A percentile compares a stretch with the other conserved stretches of the same genome.
These are phyloP conservation scores for Globisporangium viniferum DNA, from an alignment of 352 stramenopile genomes.

Conservation along the genomic window DNA sequence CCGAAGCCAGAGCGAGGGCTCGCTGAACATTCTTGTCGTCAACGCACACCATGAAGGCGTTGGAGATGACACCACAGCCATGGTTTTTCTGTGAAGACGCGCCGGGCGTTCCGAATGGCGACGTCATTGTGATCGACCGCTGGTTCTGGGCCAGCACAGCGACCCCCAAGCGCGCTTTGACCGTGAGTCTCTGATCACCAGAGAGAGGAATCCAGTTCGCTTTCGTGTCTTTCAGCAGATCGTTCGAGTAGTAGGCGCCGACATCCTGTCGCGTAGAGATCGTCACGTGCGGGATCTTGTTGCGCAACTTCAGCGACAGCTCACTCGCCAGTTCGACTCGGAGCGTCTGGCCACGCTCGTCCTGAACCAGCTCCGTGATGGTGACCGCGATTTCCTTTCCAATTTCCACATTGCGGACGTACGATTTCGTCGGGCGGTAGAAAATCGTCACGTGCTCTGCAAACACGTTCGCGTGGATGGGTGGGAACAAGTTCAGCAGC, in stretches of 20 bases:
- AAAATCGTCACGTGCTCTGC: conserved; percentile 69
- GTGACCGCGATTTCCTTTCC: conserved; percentile 33
- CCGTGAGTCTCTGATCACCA: conserved; percentile 11
- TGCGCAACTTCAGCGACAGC: conserved; percentile 36
- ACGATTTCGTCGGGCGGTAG: conserved; percentile 55
- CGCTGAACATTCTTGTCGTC: conserved; percentile 21
- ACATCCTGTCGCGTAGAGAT: conserved; percentile 46
- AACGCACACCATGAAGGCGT: conserved; percentile 32
- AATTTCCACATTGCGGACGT: conserved; percentile 41
- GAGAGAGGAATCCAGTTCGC: conserved; percentile 24
- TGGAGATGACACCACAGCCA: neutral
- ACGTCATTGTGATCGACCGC: conserved; percentile 25
- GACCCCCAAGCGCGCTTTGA: conserved; percentile 29
- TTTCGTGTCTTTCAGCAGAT: conserved; percentile 31
- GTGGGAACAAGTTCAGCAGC: conserved; percentile 28
- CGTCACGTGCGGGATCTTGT: conserved; percentile 65
- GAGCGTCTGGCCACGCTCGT: conserved; percentile 42
- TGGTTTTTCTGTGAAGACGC: neutral
- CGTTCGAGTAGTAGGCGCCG: conserved; percentile 64
- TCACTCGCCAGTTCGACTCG: conserved; percentile 40
- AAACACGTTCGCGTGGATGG: conserved; percentile 34
- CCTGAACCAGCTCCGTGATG: conserved; percentile 38
- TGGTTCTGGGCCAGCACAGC: conserved; percentile 41
- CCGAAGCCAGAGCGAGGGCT: neutral
- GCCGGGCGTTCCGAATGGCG: conserved; percentile 25